Evolutionary conservation across 257 asterid genomes (phyloP), one percentile per base, ranked within the genome.

Genomic region (Lantana camara): DNA sequence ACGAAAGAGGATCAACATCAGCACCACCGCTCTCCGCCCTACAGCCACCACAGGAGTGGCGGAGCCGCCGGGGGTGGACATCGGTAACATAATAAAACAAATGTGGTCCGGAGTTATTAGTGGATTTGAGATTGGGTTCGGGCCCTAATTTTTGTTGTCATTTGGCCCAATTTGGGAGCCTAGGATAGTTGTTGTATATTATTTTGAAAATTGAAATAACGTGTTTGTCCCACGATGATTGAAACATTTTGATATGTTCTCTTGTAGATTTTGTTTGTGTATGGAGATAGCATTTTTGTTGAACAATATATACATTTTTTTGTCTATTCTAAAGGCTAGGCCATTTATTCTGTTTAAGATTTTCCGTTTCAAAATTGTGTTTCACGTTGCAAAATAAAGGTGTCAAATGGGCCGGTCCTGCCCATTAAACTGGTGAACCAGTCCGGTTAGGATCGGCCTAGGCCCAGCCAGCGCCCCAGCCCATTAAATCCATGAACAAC

Each of bases 1-100:
- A 21, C 30, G 1, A 71, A 38, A 23, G 47, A 48, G 10, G 63
- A 41, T 0, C 70, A 13, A 0, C 63, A 9, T 4, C 71, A 56
- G 7, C 8, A 60, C 8, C 58, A 65, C n/a, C 78, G 67, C 4
- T 57, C 80, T 0, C 77, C 80, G 10, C 70, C 17, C 4, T 79
- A 37, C 24, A 16, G 48, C 32, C 69, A 79, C 73, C 62, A 60
- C 4, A 75, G 77, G 13, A 27, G 30, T 1, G 73, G 49, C 11
- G 72, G 77, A 14, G 64, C 74, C 10, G 68, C 78, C 3, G 72
- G 68, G 7, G 41, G 49, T 3, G 63, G 53, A 0, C 45, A 37
- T 5, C 29, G 32, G 24, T 57, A 22, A 40, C 67, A 49, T 20
- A 48, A 59, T 11, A 68, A 14, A 3, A 1, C 15, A 14, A 67